Evolutionary conservation across 495 filamentous ascomycete genomes (phyloP), one percentile per base, ranked within the genome.

Genomic region (Penicillium flavigenum): DNA sequence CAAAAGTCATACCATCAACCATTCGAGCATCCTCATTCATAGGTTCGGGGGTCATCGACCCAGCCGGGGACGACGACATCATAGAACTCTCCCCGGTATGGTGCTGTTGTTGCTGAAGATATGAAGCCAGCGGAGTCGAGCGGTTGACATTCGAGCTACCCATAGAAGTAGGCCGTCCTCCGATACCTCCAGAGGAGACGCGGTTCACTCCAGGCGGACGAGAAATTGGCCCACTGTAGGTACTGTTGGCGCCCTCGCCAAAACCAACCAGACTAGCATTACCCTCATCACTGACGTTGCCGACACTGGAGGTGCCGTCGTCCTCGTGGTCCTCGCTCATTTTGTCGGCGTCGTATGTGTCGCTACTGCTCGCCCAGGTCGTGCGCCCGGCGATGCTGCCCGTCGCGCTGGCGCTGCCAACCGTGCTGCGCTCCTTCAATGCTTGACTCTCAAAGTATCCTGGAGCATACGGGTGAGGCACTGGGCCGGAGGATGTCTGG

Each of bases 201-300:
- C 75, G 62, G 29, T 67, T 71, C 9, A 76, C 27, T 10, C 56
- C 63, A 4, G 68, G 27, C 9, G 68, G 64, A 32, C 61, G 67
- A n/a, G 78, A 90, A 19, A 82, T 86, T n/a, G 88, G 88, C 7
- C 87, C 89, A 53, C 82, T 85, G 51, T 89, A 81, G 0, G 88
- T 91, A 63, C 86, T 92, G 53, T 86, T 86, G 12, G 91, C 91
- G 8, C 90, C 91, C 66, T 96, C 92, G 48, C 92, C 92, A 57
- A 95, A 95, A 0, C 84, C 92, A 9, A 95, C 91, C 27, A 96
- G 74, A 63, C 83, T 88, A 0, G 85, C 88, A 55, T 81, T 77
- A 5, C 82, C 83, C 62, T 92, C 89, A 60, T 96, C 91, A 57
- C 87, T 91, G 77, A 92, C 83, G 60, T 86, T 87, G 57, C 89